phyloP scores from a whole-genome alignment of 306 rosid genomes.

The Macrotyloma uniflorum region DNA sequence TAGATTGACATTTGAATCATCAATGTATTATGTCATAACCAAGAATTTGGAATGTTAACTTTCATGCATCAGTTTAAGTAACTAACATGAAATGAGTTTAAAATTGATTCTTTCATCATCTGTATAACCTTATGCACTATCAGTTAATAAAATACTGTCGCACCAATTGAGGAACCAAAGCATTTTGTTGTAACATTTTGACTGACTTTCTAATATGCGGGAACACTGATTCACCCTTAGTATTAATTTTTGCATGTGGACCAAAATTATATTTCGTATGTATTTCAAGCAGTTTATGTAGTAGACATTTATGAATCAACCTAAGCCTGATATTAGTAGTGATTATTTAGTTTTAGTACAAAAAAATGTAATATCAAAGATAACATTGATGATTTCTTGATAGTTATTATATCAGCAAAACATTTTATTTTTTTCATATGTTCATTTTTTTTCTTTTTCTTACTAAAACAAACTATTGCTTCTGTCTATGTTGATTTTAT shows the following conservation, averaged over 20 bases:
- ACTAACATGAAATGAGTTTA: slow-evolving; percentile 10
- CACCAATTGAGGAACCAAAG: not conserved
- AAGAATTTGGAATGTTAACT: slow-evolving; percentile 11
- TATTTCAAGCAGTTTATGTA: slow-evolving; percentile 7
- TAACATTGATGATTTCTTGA: not conserved
- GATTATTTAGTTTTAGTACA: slow-evolving; percentile 9
- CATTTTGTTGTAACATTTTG: not conserved
- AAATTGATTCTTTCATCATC: slow-evolving; percentile 26
- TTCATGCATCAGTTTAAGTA: slow-evolving; percentile 24
- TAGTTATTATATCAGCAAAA: not conserved
- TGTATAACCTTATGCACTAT: slow-evolving; percentile 1
- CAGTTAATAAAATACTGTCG: not conserved
- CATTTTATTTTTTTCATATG: slow-evolving; percentile 8
- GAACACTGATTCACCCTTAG: not conserved
- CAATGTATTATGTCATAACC: slow-evolving; percentile 3
- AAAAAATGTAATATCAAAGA: slow-evolving; percentile 8
- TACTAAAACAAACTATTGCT: slow-evolving; percentile 11
- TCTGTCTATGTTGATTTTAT: slow-evolving; percentile 22
- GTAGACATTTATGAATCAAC: slow-evolving; percentile 4
- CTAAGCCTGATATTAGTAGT: slow-evolving; percentile 3
- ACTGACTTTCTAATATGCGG: not conserved
- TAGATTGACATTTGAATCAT: slow-evolving; percentile 16
- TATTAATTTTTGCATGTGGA: not conserved
- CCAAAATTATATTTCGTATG: slow-evolving; percentile 14
- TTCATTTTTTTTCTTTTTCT: not conserved